Evolutionary conservation across 352 stramenopile species (phyloP).

Genomic region (Phytophthora brassicae): DNA sequence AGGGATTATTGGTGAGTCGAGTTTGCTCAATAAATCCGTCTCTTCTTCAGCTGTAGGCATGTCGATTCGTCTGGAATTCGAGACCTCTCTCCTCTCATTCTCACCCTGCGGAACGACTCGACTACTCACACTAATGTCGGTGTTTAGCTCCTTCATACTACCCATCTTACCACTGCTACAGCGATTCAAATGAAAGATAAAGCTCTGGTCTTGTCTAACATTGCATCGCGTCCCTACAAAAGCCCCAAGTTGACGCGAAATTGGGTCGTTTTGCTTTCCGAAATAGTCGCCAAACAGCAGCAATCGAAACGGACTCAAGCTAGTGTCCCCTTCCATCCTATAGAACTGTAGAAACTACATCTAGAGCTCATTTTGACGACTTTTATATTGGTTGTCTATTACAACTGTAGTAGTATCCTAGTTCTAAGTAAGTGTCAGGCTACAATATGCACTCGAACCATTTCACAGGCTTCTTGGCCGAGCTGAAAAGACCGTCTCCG

Average conservation of each 20-base stretch:
- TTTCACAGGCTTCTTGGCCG: constrained; percentile 57
- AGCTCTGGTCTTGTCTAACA: constrained; percentile 8
- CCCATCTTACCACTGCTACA: constrained; percentile 8
- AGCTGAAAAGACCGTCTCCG: constrained; percentile 52
- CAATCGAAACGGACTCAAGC: constrained; percentile 19
- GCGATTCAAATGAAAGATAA: constrained; percentile 14
- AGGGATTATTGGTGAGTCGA: constrained; percentile 15
- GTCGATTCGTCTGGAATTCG: not conserved
- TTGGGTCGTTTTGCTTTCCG: constrained; percentile 24
- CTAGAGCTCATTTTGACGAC: no score
- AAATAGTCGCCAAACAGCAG: constrained; percentile 13
- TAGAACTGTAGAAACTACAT: no score
- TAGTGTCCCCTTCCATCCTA: no score
- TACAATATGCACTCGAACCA: constrained; percentile 78
- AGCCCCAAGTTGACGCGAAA: constrained; percentile 11
- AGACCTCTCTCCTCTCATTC: constrained; percentile 11
- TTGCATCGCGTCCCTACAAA: constrained; percentile 13
- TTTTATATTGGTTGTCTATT: constrained; percentile 8
- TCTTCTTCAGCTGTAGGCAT: constrained; percentile 8
- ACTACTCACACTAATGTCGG: constrained; percentile 17
- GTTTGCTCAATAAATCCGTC: constrained; percentile 9
- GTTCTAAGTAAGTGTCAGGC: constrained; percentile 2
- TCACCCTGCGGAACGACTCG: constrained; percentile 25
- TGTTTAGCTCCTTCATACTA: constrained; percentile 27
- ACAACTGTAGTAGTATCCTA: not conserved